Percentiles rank a stretch among this genome's conserved stretches.
phyloP scores from a whole-genome alignment of 257 asterid genomes.

The Handroanthus guayacan region DNA sequence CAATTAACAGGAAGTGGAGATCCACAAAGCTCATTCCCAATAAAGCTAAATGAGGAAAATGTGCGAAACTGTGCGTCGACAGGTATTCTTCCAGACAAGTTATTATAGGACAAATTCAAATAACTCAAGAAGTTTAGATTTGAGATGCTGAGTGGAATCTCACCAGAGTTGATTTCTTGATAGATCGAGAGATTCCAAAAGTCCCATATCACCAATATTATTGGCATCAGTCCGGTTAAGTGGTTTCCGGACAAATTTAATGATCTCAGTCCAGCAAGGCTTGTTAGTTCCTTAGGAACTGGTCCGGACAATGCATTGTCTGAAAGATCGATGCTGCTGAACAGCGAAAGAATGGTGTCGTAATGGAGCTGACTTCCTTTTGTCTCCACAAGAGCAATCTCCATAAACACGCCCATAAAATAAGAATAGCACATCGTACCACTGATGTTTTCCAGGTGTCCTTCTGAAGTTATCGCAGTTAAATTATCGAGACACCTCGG shows the following conservation, averaged over 20 bases:
- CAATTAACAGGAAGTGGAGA: not conserved
- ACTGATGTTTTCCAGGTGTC: constrained; percentile 1
- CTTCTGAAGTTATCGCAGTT: constrained; percentile 30
- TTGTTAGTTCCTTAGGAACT: constrained; percentile 31
- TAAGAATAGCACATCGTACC: not conserved
- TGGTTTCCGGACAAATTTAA: constrained; percentile 34
- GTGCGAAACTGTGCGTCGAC: no score
- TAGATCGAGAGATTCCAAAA: constrained; percentile 25
- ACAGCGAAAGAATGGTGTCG: constrained; percentile 12
- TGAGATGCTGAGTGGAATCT: constrained; percentile 32
- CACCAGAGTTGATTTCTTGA: constrained; percentile 30
- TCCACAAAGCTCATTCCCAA: constrained; percentile 24
- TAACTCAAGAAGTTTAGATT: no score
- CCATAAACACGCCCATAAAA: constrained; percentile 30
- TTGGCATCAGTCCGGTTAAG: constrained; percentile 29
- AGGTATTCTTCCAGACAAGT: no score
- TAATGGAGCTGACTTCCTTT: constrained; percentile 34
- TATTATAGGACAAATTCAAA: no score
- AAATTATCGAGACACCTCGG: constrained; percentile 30
- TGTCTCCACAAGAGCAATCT: constrained; percentile 30
- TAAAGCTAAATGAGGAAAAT: no score
- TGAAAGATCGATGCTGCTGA: constrained; percentile 41
- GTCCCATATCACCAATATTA: constrained; percentile 1
- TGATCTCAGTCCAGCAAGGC: constrained; percentile 25
- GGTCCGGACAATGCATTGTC: constrained; percentile 30